A percentile compares a stretch with the other conserved stretches of the same genome.
Evolutionary conservation across 495 filamentous ascomycete genomes (phyloP).

Genomic region (Penicillium cinerascens): DNA sequence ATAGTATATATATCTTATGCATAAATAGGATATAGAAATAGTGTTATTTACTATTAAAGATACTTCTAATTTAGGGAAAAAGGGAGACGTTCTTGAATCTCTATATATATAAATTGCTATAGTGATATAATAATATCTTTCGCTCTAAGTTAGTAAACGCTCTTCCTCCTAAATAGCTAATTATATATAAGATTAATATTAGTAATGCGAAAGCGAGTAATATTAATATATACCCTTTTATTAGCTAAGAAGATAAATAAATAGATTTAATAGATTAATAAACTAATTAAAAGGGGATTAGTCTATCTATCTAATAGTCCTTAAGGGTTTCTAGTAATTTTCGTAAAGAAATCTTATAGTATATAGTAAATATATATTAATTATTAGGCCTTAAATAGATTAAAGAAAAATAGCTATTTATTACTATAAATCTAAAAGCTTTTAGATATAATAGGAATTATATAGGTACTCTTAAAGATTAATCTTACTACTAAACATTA

Average conservation of each 20-base stretch:
- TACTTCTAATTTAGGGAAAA: background rate
- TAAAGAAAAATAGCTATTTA: background rate
- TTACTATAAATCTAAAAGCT: background rate
- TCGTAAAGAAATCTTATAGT: background rate
- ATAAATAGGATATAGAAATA: background rate
- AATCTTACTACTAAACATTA: background rate
- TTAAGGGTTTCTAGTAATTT: background rate
- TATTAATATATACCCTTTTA: background rate
- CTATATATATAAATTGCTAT: too few relatives aligned
- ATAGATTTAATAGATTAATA: background rate
- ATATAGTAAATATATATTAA: conserved; percentile 2
- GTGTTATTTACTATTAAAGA: background rate
- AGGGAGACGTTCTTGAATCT: background rate
- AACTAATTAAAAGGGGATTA: background rate
- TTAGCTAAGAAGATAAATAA: background rate
- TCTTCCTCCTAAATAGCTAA: background rate
- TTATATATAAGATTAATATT: background rate
- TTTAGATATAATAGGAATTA: background rate
- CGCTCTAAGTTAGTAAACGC: background rate
- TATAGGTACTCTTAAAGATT: background rate
- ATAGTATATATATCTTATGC: too few relatives aligned
- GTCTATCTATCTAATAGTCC: background rate
- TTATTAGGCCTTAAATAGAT: background rate
- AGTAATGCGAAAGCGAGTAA: background rate
- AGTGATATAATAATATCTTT: too few relatives aligned